A percentile compares a stretch with the other conserved stretches of the same genome.
Evolutionary conservation across 2,329 filamentous ascomycete genomes (phyloP).

Genomic region (Fusarium equiseti): DNA sequence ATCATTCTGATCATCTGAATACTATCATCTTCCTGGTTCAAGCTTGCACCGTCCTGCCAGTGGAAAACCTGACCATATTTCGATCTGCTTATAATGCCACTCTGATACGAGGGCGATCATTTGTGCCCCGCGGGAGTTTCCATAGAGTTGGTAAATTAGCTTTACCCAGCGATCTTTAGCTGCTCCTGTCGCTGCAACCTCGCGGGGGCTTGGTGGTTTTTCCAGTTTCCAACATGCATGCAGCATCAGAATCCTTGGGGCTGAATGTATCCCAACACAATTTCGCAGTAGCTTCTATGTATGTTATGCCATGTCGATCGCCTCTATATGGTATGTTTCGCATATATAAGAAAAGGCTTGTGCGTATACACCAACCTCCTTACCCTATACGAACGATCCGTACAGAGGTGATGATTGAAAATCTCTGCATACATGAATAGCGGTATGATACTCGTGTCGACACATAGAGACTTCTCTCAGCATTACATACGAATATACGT

Average conservation of each 20-base stretch:
- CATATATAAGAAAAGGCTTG: not conserved
- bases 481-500: not conserved
- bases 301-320: not conserved
- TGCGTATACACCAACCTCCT: not conserved
- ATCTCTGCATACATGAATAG: not conserved
- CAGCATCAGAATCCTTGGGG: not conserved
- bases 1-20: not conserved
- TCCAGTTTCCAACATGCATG: not conserved
- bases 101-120: not conserved
- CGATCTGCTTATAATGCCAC: not conserved
- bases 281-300: not conserved
- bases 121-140: not conserved
- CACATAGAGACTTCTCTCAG: not conserved
- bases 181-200: not conserved
- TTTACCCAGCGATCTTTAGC: not conserved
- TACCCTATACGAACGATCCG: not conserved
- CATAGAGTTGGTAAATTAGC: not conserved
- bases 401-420: not conserved
- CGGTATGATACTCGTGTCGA: not conserved
- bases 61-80: not conserved
- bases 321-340: not conserved
- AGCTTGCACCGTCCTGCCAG: too few relatives aligned
- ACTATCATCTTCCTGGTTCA: not conserved
- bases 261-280: not conserved
- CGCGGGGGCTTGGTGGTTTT: not conserved